These are phyloP conservation scores for Suillus americanus DNA, from an alignment of 768 basidiomycete genomes.

Conservation along the genomic window DNA sequence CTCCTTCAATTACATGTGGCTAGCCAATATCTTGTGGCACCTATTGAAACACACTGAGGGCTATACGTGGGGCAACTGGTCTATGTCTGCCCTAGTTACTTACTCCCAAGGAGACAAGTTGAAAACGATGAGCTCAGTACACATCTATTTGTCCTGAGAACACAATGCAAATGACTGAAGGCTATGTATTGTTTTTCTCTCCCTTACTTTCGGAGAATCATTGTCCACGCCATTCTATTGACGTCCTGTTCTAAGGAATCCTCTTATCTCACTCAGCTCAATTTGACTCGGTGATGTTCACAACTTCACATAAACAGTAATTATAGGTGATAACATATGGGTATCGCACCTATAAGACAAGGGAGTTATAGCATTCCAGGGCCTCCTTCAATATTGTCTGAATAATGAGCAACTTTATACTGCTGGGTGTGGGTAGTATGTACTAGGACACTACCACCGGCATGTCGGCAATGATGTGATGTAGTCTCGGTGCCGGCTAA, in stretches of 20 bases:
- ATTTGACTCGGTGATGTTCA: too few relatives aligned
- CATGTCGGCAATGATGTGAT: too few relatives aligned
- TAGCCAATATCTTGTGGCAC: conserved; percentile 49
- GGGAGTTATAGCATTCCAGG: too few relatives aligned
- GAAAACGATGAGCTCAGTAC: conserved; percentile 8
- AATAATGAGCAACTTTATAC: too few relatives aligned
- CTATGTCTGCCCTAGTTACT: conserved; percentile 36
- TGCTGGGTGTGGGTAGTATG: too few relatives aligned
- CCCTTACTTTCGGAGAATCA: not conserved
- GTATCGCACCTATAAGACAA: too few relatives aligned
- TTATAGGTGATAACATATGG: too few relatives aligned
- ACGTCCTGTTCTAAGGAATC: conserved; percentile 2
- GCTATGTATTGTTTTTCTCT: not conserved
- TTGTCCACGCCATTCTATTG: not conserved
- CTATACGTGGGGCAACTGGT: conserved; percentile 44
- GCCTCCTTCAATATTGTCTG: too few relatives aligned
- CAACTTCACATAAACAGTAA: too few relatives aligned
- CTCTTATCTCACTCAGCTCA: conserved; percentile 1
- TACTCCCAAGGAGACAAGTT: conserved; percentile 40
- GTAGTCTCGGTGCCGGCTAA: too few relatives aligned
- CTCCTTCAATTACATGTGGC: not conserved
- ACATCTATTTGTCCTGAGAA: conserved; percentile 17
- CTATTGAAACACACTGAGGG: conserved; percentile 44
- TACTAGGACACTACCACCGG: too few relatives aligned
- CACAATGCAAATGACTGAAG: not conserved